A percentile compares a stretch with the other conserved stretches of the same genome.
phyloP scores from a whole-genome alignment of 257 asterid genomes.

The Nicotiana noctiflora region DNA sequence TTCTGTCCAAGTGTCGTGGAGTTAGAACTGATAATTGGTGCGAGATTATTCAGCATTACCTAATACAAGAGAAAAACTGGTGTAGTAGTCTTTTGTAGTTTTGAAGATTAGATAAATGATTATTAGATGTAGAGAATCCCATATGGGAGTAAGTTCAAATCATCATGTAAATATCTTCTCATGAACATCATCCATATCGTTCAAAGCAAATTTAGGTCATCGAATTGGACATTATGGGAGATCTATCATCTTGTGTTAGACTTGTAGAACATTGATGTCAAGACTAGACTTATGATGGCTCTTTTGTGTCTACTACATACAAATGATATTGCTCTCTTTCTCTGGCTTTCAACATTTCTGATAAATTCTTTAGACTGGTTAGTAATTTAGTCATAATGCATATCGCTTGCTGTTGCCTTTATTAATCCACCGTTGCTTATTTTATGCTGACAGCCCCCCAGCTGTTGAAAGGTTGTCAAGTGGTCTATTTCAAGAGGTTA shows the following conservation, averaged over 20 bases:
- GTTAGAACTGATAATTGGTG: not conserved
- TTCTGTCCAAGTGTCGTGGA: not conserved
- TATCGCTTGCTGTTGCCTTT: not conserved
- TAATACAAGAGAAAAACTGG: not conserved
- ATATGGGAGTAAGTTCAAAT: not conserved
- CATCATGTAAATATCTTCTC: not conserved
- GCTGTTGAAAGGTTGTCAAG: conserved; percentile 82
- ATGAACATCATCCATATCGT: not conserved
- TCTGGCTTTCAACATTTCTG: not conserved
- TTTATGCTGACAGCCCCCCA: conserved; percentile 48
- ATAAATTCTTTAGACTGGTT: not conserved
- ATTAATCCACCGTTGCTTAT: not conserved
- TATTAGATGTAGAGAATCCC: not conserved
- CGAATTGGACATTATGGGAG: not conserved
- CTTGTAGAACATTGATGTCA: not conserved
- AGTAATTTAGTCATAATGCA: not conserved
- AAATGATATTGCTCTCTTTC: not conserved
- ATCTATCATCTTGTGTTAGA: not conserved
- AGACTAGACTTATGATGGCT: not conserved
- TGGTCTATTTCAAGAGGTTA: conserved; percentile 90
- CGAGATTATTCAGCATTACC: not conserved
- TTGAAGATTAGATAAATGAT: not conserved
- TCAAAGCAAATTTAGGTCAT: not conserved
- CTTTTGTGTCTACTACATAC: not conserved
- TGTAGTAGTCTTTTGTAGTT: not conserved